phyloP scores from a whole-genome alignment of 2,329 filamentous ascomycete species.

The Penicillium verrucosum region DNA sequence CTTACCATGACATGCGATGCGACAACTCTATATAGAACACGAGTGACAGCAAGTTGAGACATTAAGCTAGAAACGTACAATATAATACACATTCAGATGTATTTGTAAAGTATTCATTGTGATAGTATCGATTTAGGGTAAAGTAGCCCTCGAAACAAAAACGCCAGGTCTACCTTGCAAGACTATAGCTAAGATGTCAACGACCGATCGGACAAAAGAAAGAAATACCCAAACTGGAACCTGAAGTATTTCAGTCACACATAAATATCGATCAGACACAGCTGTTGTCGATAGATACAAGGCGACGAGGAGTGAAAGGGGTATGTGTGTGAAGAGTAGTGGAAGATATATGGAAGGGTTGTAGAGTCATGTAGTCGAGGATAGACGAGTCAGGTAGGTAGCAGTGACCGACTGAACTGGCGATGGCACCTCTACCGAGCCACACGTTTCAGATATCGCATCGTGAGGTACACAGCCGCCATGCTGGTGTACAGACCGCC shows the following conservation, averaged over 20 bases:
- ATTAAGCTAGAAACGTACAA: neutral
- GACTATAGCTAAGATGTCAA: slow-evolving; percentile 11
- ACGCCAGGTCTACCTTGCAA: slow-evolving; percentile 16
- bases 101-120: neutral
- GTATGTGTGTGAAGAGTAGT: slow-evolving; percentile 1
- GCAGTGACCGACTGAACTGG: neutral
- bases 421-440: slow-evolving; percentile 6
- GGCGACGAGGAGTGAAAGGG: slow-evolving; percentile 1
- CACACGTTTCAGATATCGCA: slow-evolving; percentile 30
- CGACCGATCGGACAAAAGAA: slow-evolving; percentile 16
- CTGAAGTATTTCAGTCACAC: neutral
- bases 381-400: neutral
- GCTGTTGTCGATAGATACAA: neutral
- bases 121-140: slow-evolving; percentile 15
- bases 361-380: neutral
- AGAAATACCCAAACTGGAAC: slow-evolving; percentile 6
- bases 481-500: slow-evolving; percentile 33
- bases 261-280: neutral
- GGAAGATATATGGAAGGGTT: neutral
- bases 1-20: neutral
- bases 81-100: neutral
- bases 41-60: neutral
- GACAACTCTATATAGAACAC: neutral
- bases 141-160: slow-evolving; percentile 22
- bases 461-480: slow-evolving; percentile 32